Base-by-base conservation (phyloP, 331 rosid genomes). In the Acacia concinna region DNA sequence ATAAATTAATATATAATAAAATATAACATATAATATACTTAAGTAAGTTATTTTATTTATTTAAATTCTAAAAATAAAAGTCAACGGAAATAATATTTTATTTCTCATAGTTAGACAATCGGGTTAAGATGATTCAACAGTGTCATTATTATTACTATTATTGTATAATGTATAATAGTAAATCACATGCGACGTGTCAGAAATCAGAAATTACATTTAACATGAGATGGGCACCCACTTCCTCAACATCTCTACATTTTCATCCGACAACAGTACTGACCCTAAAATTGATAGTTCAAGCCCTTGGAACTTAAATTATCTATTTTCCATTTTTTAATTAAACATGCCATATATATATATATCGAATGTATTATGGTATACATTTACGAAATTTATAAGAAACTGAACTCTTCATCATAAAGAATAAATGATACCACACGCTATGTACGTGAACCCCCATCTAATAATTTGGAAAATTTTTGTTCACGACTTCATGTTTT, bases 171-270 rank as follows among this genome's bases (percentile, higher is more conserved):
- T n/a, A n/a, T n/a, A n/a, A n/a, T n/a, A n/a, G n/a, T 62, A 81
- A 69, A 67, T 74, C 73, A 70, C 78, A 73, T 81, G 78, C 47
- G 44, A 37, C 65, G 28, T 71, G 76, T 18, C 35, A 66, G 70
- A 32, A 68, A 18, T 70, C 74, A 59, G 72, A 49, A 75, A 69
- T 69, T 23, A 32, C 37, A n/a, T 21, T n/a, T 56, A 49, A 8
- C 15, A 71, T 63, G 25, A 15, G 38, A 57, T 74, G 66, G 87
- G 81, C 75, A 31, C 63, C 77, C 62, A 59, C 71, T 15, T 9
- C 18, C 21, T 18, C 62, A 18, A 18, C 37, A 34, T 2, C 38
- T 2, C 38, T 27, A 35, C 40, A 59, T 57, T 17, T 25, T 65
- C 70, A 51, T 49, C 81, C 25, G 82, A 77, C 80, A 56, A 5